Conservation (phyloP, 2,329 filamentous ascomycete species). For the Sclerotinia nivalis region DNA sequence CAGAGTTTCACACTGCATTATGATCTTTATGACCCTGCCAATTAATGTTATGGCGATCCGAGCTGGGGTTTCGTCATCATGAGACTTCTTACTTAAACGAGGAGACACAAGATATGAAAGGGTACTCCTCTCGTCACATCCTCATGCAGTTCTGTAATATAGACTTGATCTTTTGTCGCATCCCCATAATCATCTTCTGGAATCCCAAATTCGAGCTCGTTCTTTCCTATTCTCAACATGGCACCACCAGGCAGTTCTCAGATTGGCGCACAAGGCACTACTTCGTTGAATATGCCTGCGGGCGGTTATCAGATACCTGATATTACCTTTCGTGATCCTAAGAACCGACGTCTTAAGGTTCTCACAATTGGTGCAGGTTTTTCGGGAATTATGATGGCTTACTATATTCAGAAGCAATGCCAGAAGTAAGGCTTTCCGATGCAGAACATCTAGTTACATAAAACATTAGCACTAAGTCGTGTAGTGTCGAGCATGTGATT, state of each 20-base stretch:
- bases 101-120: neutral
- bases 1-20: no score
- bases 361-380: slow-evolving; percentile 52
- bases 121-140: neutral
- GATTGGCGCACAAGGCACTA: neutral
- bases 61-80: no score
- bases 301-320: slow-evolving; percentile 22
- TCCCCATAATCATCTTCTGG: neutral
- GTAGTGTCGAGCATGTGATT: slow-evolving; percentile 49
- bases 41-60: no score
- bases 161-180: neutral
- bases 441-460: neutral
- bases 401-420: slow-evolving; percentile 49
- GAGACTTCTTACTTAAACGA: neutral
- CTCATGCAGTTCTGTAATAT: neutral
- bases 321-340: slow-evolving; percentile 39
- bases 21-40: no score
- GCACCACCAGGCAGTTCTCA: slow-evolving; percentile 3
- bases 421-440: slow-evolving; percentile 28
- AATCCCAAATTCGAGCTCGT: neutral
- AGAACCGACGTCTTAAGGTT: slow-evolving; percentile 48
- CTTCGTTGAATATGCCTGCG: neutral
- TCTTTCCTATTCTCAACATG: neutral
- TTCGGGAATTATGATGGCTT: slow-evolving; percentile 50
- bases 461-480: neutral